Percentiles rank a stretch among this genome's conserved stretches.
These are phyloP conservation scores for Monosporascus sp. DNA, from an alignment of 2,329 filamentous ascomycete genomes.

Conservation along the genomic window DNA sequence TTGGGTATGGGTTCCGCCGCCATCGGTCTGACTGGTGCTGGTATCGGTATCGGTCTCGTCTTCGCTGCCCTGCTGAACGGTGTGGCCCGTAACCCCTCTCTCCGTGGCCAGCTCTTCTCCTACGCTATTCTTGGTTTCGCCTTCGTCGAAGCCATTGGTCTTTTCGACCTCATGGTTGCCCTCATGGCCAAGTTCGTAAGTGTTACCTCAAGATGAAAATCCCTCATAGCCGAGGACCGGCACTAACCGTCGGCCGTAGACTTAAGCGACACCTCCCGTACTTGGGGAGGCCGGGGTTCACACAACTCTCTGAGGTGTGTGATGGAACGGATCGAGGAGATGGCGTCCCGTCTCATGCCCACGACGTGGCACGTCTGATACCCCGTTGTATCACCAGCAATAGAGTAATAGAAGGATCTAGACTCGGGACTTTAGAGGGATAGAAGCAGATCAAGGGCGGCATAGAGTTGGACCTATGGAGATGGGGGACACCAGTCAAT, in stretches of 20 bases:
- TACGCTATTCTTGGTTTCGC: constrained; percentile 95
- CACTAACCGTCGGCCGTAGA: constrained; percentile 18
- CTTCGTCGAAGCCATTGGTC: constrained; percentile 89
- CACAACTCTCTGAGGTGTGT: constrained; percentile 24
- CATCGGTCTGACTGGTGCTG: constrained; percentile 87
- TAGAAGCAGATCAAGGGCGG: constrained; percentile 17
- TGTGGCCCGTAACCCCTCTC: constrained; percentile 90
- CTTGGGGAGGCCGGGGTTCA: constrained; percentile 24
- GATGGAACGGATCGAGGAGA: constrained; percentile 19
- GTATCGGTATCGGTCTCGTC: constrained; percentile 94
- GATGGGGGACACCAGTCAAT: constrained; percentile 18
- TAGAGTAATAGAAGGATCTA: constrained; percentile 31
- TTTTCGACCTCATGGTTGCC: constrained; percentile 87
- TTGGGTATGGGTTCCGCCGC: constrained; percentile 83
- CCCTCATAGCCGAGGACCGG: background rate
- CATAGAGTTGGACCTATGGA: constrained; percentile 27
- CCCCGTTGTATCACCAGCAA: constrained; percentile 27
- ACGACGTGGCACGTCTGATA: constrained; percentile 17
- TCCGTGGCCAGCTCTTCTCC: constrained; percentile 92
- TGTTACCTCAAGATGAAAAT: constrained; percentile 22
- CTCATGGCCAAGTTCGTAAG: constrained; percentile 87
- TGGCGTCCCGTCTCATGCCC: constrained; percentile 15
- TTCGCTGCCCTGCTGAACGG: constrained; percentile 85
- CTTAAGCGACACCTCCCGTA: constrained; percentile 27
- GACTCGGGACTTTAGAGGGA: constrained; percentile 19